Conservation (phyloP, 441 rosid species). For the Omphalea diandra region DNA sequence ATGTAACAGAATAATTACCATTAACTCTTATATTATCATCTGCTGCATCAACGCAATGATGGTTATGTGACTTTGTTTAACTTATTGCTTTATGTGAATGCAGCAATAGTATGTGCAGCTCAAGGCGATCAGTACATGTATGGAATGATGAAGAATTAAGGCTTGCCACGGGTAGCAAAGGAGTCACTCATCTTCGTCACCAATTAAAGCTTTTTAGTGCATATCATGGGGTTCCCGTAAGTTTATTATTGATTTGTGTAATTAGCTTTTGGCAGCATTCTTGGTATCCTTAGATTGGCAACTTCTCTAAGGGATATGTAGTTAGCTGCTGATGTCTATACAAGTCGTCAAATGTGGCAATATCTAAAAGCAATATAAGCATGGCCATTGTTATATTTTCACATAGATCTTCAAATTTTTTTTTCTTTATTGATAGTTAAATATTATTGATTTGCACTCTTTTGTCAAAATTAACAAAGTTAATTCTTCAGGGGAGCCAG, state of each 20-base stretch:
- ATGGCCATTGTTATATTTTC: not conserved
- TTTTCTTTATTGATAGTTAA: not conserved
- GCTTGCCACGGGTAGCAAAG: constrained; percentile 68
- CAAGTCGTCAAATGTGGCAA: not conserved
- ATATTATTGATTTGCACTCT: not conserved
- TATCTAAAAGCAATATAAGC: not conserved
- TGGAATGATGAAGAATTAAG: constrained; percentile 77
- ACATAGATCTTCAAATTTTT: not conserved
- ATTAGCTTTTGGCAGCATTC: not conserved
- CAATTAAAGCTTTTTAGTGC: constrained; percentile 76
- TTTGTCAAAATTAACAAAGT: constrained; percentile 5
- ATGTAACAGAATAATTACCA: not conserved
- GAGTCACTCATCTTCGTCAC: constrained; percentile 55
- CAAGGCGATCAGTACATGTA: constrained; percentile 32
- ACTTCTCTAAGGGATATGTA: not conserved
- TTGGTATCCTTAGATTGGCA: not conserved
- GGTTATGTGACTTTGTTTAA: constrained; percentile 9
- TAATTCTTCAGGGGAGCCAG: constrained; percentile 52
- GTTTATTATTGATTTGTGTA: constrained; percentile 17
- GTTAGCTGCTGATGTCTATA: not conserved
- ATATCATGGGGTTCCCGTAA: constrained; percentile 73
- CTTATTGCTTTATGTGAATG: constrained; percentile 23
- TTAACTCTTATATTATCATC: not conserved
- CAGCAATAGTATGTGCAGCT: constrained; percentile 33
- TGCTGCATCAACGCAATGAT: not conserved